These are phyloP conservation scores for Candida sojae DNA, from an alignment of 1,139 yeast species.

Conservation along the genomic window DNA sequence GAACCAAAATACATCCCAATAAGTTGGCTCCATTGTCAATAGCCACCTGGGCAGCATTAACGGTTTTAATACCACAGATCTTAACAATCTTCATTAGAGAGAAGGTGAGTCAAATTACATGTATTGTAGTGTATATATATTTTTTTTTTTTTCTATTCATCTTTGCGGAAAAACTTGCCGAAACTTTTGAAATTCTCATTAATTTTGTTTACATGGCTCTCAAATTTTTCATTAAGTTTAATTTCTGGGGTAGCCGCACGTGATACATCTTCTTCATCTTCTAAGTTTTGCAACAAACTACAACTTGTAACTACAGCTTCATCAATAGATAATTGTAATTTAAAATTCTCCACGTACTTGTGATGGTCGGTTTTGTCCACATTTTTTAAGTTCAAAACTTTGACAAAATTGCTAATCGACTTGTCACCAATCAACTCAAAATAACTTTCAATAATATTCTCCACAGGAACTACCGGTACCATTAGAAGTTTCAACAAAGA, in stretches of 20 bases:
- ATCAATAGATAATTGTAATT: constrained; percentile 55
- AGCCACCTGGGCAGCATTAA: constrained; percentile 70
- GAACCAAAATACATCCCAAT: constrained; percentile 86
- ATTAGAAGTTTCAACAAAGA: constrained; percentile 65
- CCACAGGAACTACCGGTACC: constrained; percentile 61
- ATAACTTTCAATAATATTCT: constrained; percentile 66
- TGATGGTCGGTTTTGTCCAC: constrained; percentile 47
- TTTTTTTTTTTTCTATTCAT: constrained; percentile 18
- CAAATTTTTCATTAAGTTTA: constrained; percentile 55
- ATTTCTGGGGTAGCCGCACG: constrained; percentile 18
- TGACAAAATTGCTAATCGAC: constrained; percentile 60
- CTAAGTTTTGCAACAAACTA: constrained; percentile 35
- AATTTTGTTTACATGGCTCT: constrained; percentile 56
- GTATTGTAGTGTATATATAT: not conserved
- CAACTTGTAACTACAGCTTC: constrained; percentile 39
- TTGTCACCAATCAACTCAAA: constrained; percentile 69
- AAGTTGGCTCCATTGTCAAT: constrained; percentile 71
- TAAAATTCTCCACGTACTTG: constrained; percentile 62
- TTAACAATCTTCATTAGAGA: constrained; percentile 45
- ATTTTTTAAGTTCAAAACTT: constrained; percentile 66
- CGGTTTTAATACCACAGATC: constrained; percentile 77
- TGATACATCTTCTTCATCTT: constrained; percentile 15
- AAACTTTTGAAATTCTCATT: constrained; percentile 60
- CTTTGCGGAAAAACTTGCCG: constrained; percentile 61
- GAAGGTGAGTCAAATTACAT: not conserved